Percentiles rank a stretch among this genome's conserved stretches.
phyloP scores from a whole-genome alignment of 331 rosid species.

The Quercus lobata region DNA sequence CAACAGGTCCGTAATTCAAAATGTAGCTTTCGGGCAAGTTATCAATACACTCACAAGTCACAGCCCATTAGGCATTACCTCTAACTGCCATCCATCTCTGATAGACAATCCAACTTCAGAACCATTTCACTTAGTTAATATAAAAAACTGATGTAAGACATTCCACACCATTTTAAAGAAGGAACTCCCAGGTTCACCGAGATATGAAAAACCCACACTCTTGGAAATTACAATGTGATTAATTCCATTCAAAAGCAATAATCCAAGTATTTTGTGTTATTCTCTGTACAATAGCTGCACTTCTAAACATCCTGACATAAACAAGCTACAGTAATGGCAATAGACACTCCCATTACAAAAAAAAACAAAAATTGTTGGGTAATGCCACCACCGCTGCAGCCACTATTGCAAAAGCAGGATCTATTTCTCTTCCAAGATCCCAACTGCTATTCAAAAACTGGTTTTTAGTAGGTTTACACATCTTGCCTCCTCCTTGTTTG shows the following conservation, averaged over 20 bases:
- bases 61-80: not conserved
- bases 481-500: conserved; percentile 59
- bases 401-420: conserved; percentile 59
- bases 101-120: conserved; percentile 29
- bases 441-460: conserved; percentile 56
- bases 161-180: conserved; percentile 51
- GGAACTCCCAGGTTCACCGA: conserved; percentile 35
- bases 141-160: conserved; percentile 22
- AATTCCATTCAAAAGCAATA: conserved; percentile 41
- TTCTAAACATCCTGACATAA: conserved; percentile 41
- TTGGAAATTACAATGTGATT: conserved; percentile 52
- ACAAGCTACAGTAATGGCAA: conserved; percentile 50
- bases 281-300: conserved; percentile 54
- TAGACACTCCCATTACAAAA: conserved; percentile 56
- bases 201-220: conserved; percentile 35
- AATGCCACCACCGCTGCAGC: conserved; percentile 58
- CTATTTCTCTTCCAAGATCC: conserved; percentile 73
- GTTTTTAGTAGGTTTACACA: conserved; percentile 54
- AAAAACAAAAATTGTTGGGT: conserved; percentile 26
- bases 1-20: conserved; percentile 24
- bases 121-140: conserved; percentile 25
- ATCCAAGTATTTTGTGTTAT: conserved; percentile 38
- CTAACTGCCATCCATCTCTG: conserved; percentile 31
- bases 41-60: conserved; percentile 18
- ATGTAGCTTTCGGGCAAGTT: conserved; percentile 18